These are phyloP conservation scores for Colletotrichum sp. DNA, from an alignment of 2,329 filamentous ascomycete genomes.

Conservation along the genomic window DNA sequence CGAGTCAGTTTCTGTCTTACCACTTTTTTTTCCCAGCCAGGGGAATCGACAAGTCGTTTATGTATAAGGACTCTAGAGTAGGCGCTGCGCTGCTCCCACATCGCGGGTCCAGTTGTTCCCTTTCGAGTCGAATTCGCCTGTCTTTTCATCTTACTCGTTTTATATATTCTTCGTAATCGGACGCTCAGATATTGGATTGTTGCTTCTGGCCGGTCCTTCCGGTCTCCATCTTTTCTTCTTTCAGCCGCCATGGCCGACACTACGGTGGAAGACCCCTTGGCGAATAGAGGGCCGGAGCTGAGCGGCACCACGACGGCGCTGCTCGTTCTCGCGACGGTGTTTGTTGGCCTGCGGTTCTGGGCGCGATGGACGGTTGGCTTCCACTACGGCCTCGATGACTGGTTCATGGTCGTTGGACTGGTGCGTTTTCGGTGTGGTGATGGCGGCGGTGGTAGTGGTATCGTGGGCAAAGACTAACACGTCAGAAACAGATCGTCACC, in stretches of 20 bases:
- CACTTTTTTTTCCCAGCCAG: background rate
- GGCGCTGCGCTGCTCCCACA: background rate
- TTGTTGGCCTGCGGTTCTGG: constrained; percentile 12
- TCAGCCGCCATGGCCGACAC: constrained; percentile 7
- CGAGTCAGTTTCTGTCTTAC: background rate
- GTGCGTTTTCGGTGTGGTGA: background rate
- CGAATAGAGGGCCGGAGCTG: constrained; percentile 9
- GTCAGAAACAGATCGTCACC: background rate
- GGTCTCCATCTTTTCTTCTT: background rate
- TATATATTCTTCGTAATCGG: background rate
- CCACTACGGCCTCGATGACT: constrained; percentile 12
- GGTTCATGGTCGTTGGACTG: constrained; percentile 13
- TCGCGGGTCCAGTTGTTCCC: background rate
- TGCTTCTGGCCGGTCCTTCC: background rate
- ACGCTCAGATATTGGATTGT: background rate
- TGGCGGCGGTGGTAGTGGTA: background rate
- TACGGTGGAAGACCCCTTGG: background rate
- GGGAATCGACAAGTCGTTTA: background rate
- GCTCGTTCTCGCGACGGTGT: constrained; percentile 9
- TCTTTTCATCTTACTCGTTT: background rate
- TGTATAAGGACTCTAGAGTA: constrained; percentile 6
- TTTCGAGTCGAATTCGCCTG: background rate
- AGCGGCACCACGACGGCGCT: constrained; percentile 7
- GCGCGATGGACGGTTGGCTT: constrained; percentile 10
- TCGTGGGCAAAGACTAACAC: background rate